Base-by-base conservation (phyloP, 1,284 basidiomycete genomes). In the Apiotrichum brassicae region DNA sequence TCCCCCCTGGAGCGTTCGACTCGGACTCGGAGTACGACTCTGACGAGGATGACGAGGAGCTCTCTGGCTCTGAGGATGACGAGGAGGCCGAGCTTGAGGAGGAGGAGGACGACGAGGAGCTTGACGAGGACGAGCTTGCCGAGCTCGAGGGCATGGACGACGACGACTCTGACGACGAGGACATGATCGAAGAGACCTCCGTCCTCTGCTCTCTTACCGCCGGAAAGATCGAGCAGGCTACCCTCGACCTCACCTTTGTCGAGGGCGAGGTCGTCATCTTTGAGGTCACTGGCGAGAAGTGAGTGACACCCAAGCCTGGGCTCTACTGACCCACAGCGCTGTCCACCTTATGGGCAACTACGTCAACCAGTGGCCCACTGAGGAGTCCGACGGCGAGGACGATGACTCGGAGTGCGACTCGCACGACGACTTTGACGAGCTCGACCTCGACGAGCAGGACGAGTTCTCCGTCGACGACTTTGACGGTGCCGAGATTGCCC, bases 301-400 rank as follows among this genome's bases (percentile, higher is more conserved):
- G 47, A 64, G 72, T 70, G 9, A 30, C 14, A 30, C n/a, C n/a
- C n/a, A n/a, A n/a, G 28, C 14, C 28, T 24, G 5, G 13, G 36
- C 14, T 39, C 3, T 16, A 16, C 78, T 62, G 18, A 39, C 48
- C 20, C 13, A 34, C 39, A 91, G 88, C 73, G 77, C 83, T 45
- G 79, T 97, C 54, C 84, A 93, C 74, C 75, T 97, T 49, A 82
- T 86, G 57, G 93, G 93, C 54, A 92, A 95, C 77, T 94, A 91
- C 76, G 83, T 94, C 63, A 66, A 75, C 61, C 75, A 78, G 61
- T 70, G 71, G 33, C 68, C 68, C 47, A 65, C 62, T 46, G 64
- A 68, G 30, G 69, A 73, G 54, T 66, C 62, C 16, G 66, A 69
- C 37, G 60, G 58, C 19, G 66, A 70, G 22, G 25, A 28, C 26